These are phyloP conservation scores for Backusella tuberculispora DNA, from an alignment of 192 early-diverging fungal genomes.

Conservation along the genomic window DNA sequence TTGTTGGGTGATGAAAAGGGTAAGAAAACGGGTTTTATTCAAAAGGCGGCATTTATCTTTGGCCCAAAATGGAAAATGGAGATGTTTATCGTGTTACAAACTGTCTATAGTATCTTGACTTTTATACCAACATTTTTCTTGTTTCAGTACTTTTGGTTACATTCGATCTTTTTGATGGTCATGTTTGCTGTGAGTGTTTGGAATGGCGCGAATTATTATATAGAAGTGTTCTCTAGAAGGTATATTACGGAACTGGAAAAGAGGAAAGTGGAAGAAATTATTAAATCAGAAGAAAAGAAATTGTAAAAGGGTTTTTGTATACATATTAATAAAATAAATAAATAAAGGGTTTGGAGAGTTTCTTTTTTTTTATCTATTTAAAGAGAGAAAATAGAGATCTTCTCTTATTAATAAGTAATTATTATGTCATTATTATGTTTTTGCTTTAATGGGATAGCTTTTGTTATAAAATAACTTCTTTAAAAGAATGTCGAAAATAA, in stretches of 20 bases:
- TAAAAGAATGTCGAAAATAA: too few relatives aligned
- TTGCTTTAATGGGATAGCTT: too few relatives aligned
- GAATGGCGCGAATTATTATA: constrained; percentile 71
- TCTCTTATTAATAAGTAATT: too few relatives aligned
- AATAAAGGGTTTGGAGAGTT: too few relatives aligned
- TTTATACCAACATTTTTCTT: constrained; percentile 51
- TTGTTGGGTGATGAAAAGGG: constrained; percentile 52
- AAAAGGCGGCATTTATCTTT: constrained; percentile 47
- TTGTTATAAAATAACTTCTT: too few relatives aligned
- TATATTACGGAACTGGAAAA: constrained; percentile 45
- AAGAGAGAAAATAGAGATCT: too few relatives aligned
- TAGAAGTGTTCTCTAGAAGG: constrained; percentile 66
- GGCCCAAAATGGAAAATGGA: constrained; percentile 53
- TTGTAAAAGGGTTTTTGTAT: background rate
- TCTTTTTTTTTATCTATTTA: too few relatives aligned
- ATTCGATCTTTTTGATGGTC: constrained; percentile 54
- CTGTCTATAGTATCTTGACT: constrained; percentile 55
- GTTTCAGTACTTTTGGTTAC: constrained; percentile 55
- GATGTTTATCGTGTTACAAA: constrained; percentile 63
- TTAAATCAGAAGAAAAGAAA: background rate
- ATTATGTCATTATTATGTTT: too few relatives aligned
- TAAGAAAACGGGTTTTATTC: constrained; percentile 30
- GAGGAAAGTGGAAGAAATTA: background rate
- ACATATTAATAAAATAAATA: background rate
- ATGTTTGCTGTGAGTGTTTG: constrained; percentile 59